Conservation (phyloP, 2,329 filamentous ascomycete species). For the Colletotrichum kahawae region DNA sequence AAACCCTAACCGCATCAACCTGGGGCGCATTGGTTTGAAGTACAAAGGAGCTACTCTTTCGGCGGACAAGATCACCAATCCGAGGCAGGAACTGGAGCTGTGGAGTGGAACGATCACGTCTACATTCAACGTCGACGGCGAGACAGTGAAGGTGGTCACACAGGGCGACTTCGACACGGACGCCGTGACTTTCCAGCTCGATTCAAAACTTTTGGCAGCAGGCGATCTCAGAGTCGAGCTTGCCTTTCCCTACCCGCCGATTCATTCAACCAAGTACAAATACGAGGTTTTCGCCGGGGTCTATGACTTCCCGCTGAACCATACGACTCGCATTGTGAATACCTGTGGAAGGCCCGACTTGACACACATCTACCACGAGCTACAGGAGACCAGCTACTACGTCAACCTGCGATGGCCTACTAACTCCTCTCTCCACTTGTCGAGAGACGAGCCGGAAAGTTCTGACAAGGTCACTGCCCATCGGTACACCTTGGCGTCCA, state of each 20-base stretch:
- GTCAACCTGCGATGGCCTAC: conserved; percentile 40
- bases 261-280: conserved; percentile 45
- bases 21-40: conserved; percentile 45
- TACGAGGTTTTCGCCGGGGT: conserved; percentile 48
- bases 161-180: conserved; percentile 43
- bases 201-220: conserved; percentile 36
- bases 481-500: conserved; percentile 32
- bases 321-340: conserved; percentile 35
- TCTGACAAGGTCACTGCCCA: conserved; percentile 33
- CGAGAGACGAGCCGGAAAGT: conserved; percentile 22
- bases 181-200: conserved; percentile 38
- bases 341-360: conserved; percentile 10
- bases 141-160: conserved; percentile 38
- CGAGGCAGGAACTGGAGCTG: conserved; percentile 38
- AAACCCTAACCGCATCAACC: conserved; percentile 50
- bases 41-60: conserved; percentile 36
- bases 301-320: conserved; percentile 42
- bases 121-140: conserved; percentile 35
- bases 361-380: conserved; percentile 40
- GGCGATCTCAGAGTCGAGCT: conserved; percentile 41
- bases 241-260: conserved; percentile 47
- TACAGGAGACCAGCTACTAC: conserved; percentile 41
- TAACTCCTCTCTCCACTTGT: conserved; percentile 16
- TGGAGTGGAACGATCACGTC: conserved; percentile 45
- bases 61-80: conserved; percentile 31